Evolutionary conservation across 2,329 filamentous ascomycete species (phyloP), one percentile per base, ranked within the genome.

Genomic region (Apiospora hydei): DNA sequence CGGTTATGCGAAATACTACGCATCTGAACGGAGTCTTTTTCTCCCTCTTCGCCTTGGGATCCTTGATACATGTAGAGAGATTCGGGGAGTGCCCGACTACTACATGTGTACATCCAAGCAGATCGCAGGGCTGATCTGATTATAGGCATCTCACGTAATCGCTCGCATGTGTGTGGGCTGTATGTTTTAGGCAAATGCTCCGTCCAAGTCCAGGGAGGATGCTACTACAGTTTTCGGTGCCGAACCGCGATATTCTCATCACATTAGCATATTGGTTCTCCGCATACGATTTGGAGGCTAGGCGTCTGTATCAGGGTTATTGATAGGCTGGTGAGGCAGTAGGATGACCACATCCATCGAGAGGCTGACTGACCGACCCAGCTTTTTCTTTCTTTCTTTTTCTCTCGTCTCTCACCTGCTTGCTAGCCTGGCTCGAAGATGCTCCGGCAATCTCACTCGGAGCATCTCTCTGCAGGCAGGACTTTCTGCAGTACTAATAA

Each of bases 81-180:
- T 13, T 64, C 57, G 57, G 57, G 30, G 38, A 41, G 21, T n/a
- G 57, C 21, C 57, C 57, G 57, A 64, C 57, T 24, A n/a, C 11
- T 64, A 41, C 16, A 14, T 57, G 34, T 24, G 26, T 16, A n/a
- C 16, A 16, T 8, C 8, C 14, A 7, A 41, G 18, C 2, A 64
- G 57, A 64, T 41, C 57, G 57, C 57, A 64, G 57, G 57, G 57
- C 57, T 64, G 57, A 64, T 64, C 57, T 64, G 57, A n/a, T 64
- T 64, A 64, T 64, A 64, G 57, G 30, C 18, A 64, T 64, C 57
- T 64, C 57, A 64, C 57, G 21, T 64, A 64, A 64, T 21, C 21
- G 41, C 34, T 13, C 24, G 57, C 8, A 41, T 64, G 26, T n/a
- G 57, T n/a, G 57, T 64, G 34, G 34, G 34, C 34, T 64, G 57